Base-by-base conservation (phyloP, 805 yeast species). In the Jamesozyma jinghongensis region DNA sequence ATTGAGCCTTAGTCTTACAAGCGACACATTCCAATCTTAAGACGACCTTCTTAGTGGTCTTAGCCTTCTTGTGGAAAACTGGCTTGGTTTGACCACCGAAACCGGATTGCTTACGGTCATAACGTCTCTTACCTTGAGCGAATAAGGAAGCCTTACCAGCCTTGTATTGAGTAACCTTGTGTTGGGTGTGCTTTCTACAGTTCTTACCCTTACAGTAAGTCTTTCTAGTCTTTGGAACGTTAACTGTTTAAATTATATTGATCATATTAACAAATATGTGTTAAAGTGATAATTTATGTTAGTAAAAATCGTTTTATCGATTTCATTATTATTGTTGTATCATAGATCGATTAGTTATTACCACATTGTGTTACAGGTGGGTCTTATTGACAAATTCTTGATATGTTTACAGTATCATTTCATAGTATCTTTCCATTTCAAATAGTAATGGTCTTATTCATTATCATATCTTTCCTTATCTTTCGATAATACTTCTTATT, bases 81-180 rank as follows among this genome's bases (percentile, higher is more conserved):
- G 81, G 98, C 81, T 87, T 92, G 77, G 98, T 92, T 79, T 92
- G 98, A 85, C 98, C 98, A 85, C 98, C 98, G 77, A 80, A 92
- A 87, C 98, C 98, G 66, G 84, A 70, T 79, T 92, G 98, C 77
- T 92, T 92, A 77, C 98, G 95, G 90, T 92, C 98, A 79, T 92
- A 92, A 81, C 98, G 88, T 81, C 98, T 87, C 88, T 94, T 92
- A 83, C 98, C 98, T 79, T 90, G 97, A 63, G 97, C 96, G 69
- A 80, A 87, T 66, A 88, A 81, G 56, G 97, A 90, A 71, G 97
- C 97, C 80, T 92, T 90, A 77, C 98, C 98, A 70, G 97, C 95
- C 75, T 92, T 92, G 94, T 92, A 92, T 79, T 92, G 98, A 74
- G 98, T 88, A 69, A 92, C 98, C 81, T 90, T 92, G 94, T 92